phyloP scores from a whole-genome alignment of 495 filamentous ascomycete genomes.

The Pseudotulostoma volvatum region DNA sequence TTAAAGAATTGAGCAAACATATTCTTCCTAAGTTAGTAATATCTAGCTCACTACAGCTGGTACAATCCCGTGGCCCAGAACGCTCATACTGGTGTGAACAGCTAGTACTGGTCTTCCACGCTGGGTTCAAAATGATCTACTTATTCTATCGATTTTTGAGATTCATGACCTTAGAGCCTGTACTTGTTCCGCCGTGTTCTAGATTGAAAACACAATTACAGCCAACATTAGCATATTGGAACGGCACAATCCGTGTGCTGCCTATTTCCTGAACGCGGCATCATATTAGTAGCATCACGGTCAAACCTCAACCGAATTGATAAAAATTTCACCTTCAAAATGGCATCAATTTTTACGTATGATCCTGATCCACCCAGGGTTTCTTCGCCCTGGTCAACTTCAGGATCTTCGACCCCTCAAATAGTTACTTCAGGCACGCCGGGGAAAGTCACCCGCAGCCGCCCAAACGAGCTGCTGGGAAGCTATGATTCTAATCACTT shows the following conservation, averaged over 20 bases:
- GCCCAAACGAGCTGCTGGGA: slow-evolving; percentile 12
- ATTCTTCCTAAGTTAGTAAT: no score
- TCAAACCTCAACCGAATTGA: no score
- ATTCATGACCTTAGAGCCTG: neutral
- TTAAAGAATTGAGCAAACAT: no score
- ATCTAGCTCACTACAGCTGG: no score
- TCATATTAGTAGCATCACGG: no score
- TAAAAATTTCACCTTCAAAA: no score
- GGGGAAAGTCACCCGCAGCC: slow-evolving; percentile 12
- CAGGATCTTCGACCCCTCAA: slow-evolving; percentile 27
- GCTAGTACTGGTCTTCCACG: no score
- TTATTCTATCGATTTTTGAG: neutral
- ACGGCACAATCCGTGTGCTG: neutral
- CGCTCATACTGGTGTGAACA: no score
- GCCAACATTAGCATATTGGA: neutral
- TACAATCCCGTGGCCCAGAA: no score
- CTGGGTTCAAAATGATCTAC: neutral
- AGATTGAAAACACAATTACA: neutral
- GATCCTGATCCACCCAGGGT: slow-evolving; percentile 77
- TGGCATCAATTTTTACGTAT: slow-evolving; percentile 95
- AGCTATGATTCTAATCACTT: slow-evolving; percentile 31
- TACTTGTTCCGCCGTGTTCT: neutral
- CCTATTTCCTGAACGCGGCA: neutral
- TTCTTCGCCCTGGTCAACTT: slow-evolving; percentile 71
- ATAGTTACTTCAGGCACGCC: slow-evolving; percentile 9